phyloP scores from a whole-genome alignment of 2,329 filamentous ascomycete genomes.

The Talaromyces amestolkiae region DNA sequence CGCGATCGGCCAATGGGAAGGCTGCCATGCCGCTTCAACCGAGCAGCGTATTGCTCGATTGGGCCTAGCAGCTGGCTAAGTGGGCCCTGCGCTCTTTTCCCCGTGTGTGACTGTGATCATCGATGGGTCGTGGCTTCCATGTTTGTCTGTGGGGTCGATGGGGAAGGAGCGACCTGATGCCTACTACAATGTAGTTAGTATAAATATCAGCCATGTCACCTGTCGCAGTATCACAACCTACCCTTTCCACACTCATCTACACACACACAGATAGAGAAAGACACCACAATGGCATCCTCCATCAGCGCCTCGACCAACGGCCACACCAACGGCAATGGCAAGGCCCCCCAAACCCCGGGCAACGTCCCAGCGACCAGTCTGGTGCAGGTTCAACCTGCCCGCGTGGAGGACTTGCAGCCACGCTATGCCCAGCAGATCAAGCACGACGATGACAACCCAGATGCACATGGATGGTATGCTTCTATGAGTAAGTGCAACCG shows the following conservation, averaged over 20 bases:
- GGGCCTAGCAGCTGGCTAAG: background rate
- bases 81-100: background rate
- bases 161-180: background rate
- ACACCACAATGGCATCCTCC: background rate
- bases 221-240: background rate
- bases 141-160: background rate
- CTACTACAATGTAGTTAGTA: background rate
- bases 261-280: background rate
- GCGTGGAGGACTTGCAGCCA: slow-evolving; percentile 78
- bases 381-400: slow-evolving; percentile 75
- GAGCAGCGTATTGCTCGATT: background rate
- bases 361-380: slow-evolving; percentile 50
- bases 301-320: background rate
- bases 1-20: background rate
- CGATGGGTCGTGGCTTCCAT: background rate
- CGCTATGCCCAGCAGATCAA: slow-evolving; percentile 68
- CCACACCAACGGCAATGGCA: slow-evolving; percentile 29
- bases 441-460: slow-evolving; percentile 63
- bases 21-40: slow-evolving; percentile 6
- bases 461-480: slow-evolving; percentile 84
- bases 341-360: slow-evolving; percentile 33
- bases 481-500: slow-evolving; percentile 64
- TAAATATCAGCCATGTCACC: background rate
- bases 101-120: background rate
- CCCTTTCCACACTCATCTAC: background rate